These are phyloP conservation scores for Vitis hybrid DNA, from an alignment of 177 flowering plant genomes.

Conservation along the genomic window DNA sequence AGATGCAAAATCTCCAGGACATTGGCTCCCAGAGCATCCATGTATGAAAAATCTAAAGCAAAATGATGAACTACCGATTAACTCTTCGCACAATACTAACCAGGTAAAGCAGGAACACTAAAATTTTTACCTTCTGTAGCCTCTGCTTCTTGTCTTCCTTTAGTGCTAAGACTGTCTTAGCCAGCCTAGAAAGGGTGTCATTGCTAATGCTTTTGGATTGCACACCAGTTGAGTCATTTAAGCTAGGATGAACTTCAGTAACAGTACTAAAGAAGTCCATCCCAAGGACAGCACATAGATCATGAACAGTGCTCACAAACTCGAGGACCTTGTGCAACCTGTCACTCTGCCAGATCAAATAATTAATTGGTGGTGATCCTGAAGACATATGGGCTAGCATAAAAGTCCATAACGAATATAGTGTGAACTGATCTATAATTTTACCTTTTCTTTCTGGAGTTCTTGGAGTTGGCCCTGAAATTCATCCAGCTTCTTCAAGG, in stretches of 20 bases:
- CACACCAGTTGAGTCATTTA: conserved; percentile 69
- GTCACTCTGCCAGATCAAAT: conserved; percentile 58
- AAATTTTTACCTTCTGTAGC: conserved; percentile 61
- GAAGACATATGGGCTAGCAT: neutral
- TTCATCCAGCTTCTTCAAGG: conserved; percentile 77
- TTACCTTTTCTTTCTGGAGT: conserved; percentile 92
- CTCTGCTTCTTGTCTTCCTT: conserved; percentile 84
- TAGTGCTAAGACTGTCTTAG: conserved; percentile 63
- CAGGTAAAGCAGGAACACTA: neutral
- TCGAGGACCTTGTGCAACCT: conserved; percentile 90
- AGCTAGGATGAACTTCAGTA: conserved; percentile 88
- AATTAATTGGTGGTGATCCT: neutral
- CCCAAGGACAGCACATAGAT: conserved; percentile 91
- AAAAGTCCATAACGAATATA: neutral
- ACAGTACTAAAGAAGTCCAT: conserved; percentile 83
- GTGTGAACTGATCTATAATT: neutral
- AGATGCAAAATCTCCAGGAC: too few relatives aligned
- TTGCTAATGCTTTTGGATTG: conserved; percentile 90
- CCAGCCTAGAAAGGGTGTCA: conserved; percentile 71
- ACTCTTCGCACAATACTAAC: neutral
- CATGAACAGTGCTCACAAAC: conserved; percentile 86
- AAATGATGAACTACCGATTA: neutral
- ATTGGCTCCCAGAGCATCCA: too few relatives aligned
- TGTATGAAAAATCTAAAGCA: neutral
- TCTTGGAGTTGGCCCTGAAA: conserved; percentile 81